Evolutionary conservation across 1,284 basidiomycete genomes (phyloP).

Genomic region (Heliocybe sulcata): DNA sequence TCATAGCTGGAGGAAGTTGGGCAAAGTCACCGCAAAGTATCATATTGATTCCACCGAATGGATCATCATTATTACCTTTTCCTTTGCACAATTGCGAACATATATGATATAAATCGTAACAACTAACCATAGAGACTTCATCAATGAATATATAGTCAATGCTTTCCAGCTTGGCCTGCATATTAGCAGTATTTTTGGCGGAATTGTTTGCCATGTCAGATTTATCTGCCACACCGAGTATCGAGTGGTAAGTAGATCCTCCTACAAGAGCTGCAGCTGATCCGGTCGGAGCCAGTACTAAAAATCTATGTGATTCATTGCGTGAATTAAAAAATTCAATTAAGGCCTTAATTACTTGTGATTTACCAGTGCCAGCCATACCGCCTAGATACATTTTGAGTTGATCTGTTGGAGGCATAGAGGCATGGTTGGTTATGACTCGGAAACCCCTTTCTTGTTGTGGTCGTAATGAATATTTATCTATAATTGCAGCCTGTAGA

Average conservation of each 20-base stretch:
- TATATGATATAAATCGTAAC: slow-evolving; percentile 18
- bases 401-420: slow-evolving; percentile 13
- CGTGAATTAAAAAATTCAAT: slow-evolving; percentile 18
- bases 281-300: slow-evolving; percentile 29
- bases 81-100: slow-evolving; percentile 10
- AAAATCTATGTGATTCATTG: slow-evolving; percentile 19
- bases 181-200: slow-evolving; percentile 4
- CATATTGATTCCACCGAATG: slow-evolving; percentile 12
- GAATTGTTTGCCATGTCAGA: neutral
- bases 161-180: slow-evolving; percentile 12
- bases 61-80: slow-evolving; percentile 4
- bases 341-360: slow-evolving; percentile 30
- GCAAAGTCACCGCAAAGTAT: slow-evolving; percentile 22
- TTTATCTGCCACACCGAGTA: slow-evolving; percentile 18
- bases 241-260: slow-evolving; percentile 31
- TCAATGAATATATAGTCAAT: slow-evolving; percentile 29
- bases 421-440: slow-evolving; percentile 24
- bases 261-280: slow-evolving; percentile 25
- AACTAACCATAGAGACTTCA: slow-evolving; percentile 29
- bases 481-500: neutral
- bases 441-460: slow-evolving; percentile 26
- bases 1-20: slow-evolving; percentile 16
- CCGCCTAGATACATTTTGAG: too few relatives aligned
- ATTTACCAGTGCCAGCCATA: too few relatives aligned
- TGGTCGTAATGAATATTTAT: neutral